Evolutionary conservation across 1,284 basidiomycete genomes (phyloP).

Genomic region (Peniophora sp.): DNA sequence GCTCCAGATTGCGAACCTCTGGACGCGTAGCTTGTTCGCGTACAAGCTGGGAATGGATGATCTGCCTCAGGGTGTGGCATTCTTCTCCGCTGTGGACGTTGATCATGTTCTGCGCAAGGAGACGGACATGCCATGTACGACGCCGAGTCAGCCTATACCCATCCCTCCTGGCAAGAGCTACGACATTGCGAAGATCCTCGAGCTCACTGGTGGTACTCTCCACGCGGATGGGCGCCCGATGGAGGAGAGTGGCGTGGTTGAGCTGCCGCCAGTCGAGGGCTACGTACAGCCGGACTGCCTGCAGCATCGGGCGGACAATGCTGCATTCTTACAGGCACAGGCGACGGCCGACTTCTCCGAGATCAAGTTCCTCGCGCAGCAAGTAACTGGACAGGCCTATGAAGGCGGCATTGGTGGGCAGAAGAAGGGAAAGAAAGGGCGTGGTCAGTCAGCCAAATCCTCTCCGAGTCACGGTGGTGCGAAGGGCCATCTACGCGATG

Average conservation of each 20-base stretch:
- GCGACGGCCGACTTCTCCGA: slow-evolving; percentile 60
- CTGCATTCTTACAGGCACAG: slow-evolving; percentile 67
- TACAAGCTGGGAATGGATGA: slow-evolving; percentile 94
- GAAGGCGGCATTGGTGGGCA: slow-evolving; percentile 24
- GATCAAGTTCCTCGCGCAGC: slow-evolving; percentile 56
- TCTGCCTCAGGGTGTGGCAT: slow-evolving; percentile 89
- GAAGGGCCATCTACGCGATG: background rate
- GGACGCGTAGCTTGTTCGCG: slow-evolving; percentile 91
- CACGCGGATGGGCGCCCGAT: slow-evolving; percentile 50
- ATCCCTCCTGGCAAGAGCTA: slow-evolving; percentile 85
- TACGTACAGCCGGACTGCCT: slow-evolving; percentile 52
- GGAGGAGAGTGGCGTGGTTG: slow-evolving; percentile 21
- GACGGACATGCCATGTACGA: slow-evolving; percentile 92
- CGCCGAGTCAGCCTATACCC: slow-evolving; percentile 81
- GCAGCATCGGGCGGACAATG: slow-evolving; percentile 50
- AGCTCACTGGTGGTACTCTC: slow-evolving; percentile 62
- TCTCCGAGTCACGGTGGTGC: background rate
- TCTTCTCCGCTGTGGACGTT: slow-evolving; percentile 95
- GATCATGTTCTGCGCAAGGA: slow-evolving; percentile 93
- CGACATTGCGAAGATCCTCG: slow-evolving; percentile 64
- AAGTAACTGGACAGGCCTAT: slow-evolving; percentile 32
- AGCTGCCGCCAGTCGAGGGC: slow-evolving; percentile 25
- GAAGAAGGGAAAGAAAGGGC: slow-evolving; percentile 1
- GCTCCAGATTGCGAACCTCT: slow-evolving; percentile 91
- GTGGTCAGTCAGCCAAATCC: background rate